These are phyloP conservation scores for Malus sylvestris DNA, from an alignment of 306 rosid species.

Conservation along the genomic window DNA sequence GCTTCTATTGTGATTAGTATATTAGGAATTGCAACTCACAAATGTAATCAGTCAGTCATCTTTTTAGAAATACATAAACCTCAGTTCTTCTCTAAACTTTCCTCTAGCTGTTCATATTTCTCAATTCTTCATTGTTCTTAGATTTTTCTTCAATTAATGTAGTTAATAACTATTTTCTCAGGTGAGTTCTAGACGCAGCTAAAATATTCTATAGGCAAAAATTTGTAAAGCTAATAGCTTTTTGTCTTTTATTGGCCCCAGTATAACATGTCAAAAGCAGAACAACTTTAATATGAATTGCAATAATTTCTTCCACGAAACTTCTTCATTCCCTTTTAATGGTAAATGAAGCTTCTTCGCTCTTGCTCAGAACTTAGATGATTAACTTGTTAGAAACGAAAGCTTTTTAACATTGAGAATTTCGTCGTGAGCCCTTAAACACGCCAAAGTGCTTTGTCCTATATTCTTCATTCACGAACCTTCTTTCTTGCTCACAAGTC, in stretches of 20 bases:
- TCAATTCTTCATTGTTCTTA: too few species aligned
- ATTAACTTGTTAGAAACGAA: not conserved
- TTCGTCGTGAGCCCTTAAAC: not conserved
- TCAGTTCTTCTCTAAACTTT: too few species aligned
- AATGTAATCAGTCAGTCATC: too few species aligned
- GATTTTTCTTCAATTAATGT: too few species aligned
- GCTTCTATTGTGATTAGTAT: too few species aligned
- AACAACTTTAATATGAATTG: conserved; percentile 2
- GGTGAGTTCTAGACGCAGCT: too few species aligned
- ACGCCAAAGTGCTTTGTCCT: not conserved
- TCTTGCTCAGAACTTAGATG: not conserved
- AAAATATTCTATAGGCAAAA: not conserved
- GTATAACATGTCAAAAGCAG: not conserved
- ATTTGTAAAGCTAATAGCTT: not conserved
- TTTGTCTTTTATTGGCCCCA: not conserved
- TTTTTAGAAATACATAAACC: too few species aligned
- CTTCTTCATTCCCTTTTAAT: not conserved
- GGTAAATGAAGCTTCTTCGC: not conserved
- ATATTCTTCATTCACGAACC: not conserved
- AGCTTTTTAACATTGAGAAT: not conserved
- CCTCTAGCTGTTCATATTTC: too few species aligned
- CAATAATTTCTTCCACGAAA: not conserved
- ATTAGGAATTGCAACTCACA: too few species aligned
- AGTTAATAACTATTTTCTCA: too few species aligned
- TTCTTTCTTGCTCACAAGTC: not conserved